A percentile compares a stretch with the other conserved stretches of the same genome.
Evolutionary conservation across 805 yeast species (phyloP).

Genomic region (Metschnikowia cubensis): DNA sequence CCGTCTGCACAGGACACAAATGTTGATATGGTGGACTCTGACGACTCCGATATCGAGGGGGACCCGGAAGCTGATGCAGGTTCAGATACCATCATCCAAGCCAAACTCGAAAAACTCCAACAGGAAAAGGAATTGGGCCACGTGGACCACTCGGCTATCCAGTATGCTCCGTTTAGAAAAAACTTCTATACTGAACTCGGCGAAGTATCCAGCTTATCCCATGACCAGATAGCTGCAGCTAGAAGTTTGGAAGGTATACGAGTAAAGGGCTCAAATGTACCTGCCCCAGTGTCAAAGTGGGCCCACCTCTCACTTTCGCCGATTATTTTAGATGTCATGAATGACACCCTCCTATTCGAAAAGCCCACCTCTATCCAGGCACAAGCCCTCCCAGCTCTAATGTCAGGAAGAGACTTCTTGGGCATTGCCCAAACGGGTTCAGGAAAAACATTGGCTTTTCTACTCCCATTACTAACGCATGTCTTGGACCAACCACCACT

Average conservation of each 20-base stretch:
- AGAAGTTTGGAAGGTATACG: constrained; percentile 62
- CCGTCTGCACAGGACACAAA: background rate
- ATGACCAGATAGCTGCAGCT: constrained; percentile 53
- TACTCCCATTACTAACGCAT: constrained; percentile 81
- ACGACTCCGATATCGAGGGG: constrained; percentile 21
- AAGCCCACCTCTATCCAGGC: constrained; percentile 86
- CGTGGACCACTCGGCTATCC: constrained; percentile 43
- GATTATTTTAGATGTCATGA: constrained; percentile 49
- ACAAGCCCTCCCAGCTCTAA: constrained; percentile 84
- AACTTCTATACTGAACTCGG: constrained; percentile 59
- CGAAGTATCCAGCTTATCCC: constrained; percentile 45
- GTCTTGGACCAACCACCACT: constrained; percentile 66
- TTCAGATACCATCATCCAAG: constrained; percentile 27
- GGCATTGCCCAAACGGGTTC: constrained; percentile 97
- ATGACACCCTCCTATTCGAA: constrained; percentile 46
- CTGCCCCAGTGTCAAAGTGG: constrained; percentile 73
- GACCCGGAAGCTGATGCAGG: background rate
- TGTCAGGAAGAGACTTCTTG: constrained; percentile 86
- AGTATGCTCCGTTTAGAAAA: constrained; percentile 55
- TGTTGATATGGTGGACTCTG: constrained; percentile 14
- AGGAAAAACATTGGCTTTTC: constrained; percentile 88
- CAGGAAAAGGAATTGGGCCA: constrained; percentile 49
- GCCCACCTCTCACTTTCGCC: constrained; percentile 75
- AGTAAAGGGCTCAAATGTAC: constrained; percentile 54
- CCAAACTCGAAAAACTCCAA: constrained; percentile 39